phyloP scores from a whole-genome alignment of 2,329 filamentous ascomycete genomes.

The Penicillium sp. region DNA sequence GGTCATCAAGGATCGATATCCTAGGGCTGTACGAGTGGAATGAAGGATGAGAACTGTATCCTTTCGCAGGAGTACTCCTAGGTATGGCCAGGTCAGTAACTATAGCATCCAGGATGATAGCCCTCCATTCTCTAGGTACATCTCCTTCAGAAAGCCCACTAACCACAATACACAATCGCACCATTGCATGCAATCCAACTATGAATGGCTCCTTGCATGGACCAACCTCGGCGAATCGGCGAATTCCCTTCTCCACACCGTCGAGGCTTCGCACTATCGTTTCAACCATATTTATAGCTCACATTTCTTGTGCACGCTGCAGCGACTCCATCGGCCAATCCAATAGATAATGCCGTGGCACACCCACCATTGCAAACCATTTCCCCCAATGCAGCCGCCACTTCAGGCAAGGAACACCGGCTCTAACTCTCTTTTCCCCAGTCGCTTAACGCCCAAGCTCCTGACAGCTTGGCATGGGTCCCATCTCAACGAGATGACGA shows the following conservation, averaged over 20 bases:
- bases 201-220: conserved; percentile 16
- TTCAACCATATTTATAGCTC: conserved; percentile 20
- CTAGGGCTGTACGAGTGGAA: not conserved
- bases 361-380: conserved; percentile 11
- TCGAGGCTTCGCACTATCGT: conserved; percentile 16
- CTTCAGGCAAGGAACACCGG: conserved; percentile 17
- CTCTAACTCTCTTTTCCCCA: not conserved
- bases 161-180: not conserved
- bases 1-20: not conserved
- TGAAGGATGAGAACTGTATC: not conserved
- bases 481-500: not conserved
- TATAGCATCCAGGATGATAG: not conserved
- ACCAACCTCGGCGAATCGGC: conserved; percentile 12
- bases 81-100: not conserved
- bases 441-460: conserved; percentile 8
- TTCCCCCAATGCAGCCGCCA: conserved; percentile 10
- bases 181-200: not conserved
- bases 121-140: not conserved
- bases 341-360: conserved; percentile 5
- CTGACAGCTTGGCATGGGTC: conserved; percentile 4
- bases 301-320: not conserved
- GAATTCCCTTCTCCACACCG: conserved; percentile 12
- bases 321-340: not conserved
- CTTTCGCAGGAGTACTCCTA: conserved; percentile 1
- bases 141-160: no score